These are phyloP conservation scores for Botrytis deweyae DNA, from an alignment of 2,329 filamentous ascomycete genomes.

Conservation along the genomic window DNA sequence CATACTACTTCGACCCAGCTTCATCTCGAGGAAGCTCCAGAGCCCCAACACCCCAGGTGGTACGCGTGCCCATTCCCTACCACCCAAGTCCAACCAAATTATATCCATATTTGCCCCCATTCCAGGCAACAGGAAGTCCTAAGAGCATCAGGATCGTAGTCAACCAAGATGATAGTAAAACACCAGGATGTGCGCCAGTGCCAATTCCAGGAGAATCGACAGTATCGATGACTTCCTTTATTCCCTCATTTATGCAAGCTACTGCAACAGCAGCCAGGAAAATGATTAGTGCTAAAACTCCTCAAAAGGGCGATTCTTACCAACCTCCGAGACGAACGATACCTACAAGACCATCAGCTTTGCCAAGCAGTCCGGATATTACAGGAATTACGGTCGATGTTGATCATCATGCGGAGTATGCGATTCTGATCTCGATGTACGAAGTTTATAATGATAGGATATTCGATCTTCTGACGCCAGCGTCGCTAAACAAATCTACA, in stretches of 20 bases:
- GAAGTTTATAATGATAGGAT: slow-evolving; percentile 99
- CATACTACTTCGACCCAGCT: slow-evolving; percentile 66
- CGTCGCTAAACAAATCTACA: slow-evolving; percentile 56
- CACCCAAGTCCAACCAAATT: slow-evolving; percentile 27
- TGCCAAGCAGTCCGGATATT: slow-evolving; percentile 75
- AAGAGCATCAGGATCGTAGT: slow-evolving; percentile 34
- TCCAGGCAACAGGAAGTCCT: slow-evolving; percentile 34
- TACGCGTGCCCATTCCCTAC: slow-evolving; percentile 46
- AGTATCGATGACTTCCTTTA: slow-evolving; percentile 24
- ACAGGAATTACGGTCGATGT: slow-evolving; percentile 65
- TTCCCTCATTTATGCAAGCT: slow-evolving; percentile 38
- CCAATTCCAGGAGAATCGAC: slow-evolving; percentile 21
- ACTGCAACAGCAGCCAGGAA: slow-evolving; percentile 37
- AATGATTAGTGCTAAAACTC: slow-evolving; percentile 39
- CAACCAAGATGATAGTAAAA: slow-evolving; percentile 21
- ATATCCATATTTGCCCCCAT: slow-evolving; percentile 29
- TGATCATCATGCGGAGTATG: slow-evolving; percentile 74
- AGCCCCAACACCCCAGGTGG: slow-evolving; percentile 68
- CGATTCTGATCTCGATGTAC: slow-evolving; percentile 93
- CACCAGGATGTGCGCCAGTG: slow-evolving; percentile 22
- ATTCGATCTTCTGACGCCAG: slow-evolving; percentile 80
- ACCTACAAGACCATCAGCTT: slow-evolving; percentile 65
- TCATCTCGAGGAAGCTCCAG: slow-evolving; percentile 61
- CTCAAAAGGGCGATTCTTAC: slow-evolving; percentile 52
- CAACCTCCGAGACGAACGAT: slow-evolving; percentile 59